A percentile compares a stretch with the other conserved stretches of the same genome.
phyloP scores from a whole-genome alignment of 805 yeast genomes.

The Hanseniaspora meyeri region DNA sequence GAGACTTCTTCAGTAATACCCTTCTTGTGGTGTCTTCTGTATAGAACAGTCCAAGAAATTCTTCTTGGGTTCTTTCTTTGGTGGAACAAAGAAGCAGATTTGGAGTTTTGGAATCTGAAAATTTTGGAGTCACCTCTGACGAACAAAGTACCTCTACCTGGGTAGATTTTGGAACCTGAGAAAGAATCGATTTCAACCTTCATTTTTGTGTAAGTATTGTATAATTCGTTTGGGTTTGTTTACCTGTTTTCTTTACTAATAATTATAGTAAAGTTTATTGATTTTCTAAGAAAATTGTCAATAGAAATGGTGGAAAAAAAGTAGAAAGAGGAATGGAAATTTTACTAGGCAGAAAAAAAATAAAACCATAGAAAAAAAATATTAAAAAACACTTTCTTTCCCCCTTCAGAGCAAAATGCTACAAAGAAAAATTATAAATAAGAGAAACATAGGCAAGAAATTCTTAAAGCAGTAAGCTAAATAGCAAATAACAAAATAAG shows the following conservation, averaged over 20 bases:
- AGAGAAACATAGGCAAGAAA: not conserved
- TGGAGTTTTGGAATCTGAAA: constrained; percentile 98
- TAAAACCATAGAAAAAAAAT: not conserved
- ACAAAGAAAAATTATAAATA: not conserved
- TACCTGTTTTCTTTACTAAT: constrained; percentile 18
- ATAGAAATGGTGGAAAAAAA: not conserved
- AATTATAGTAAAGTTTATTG: not conserved
- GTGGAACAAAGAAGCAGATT: constrained; percentile 93
- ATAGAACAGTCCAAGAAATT: constrained; percentile 98
- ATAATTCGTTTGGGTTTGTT: constrained; percentile 3
- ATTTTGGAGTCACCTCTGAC: constrained; percentile 99
- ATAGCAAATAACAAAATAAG: not conserved
- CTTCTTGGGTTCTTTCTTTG: constrained; percentile 99
- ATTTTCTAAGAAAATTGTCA: constrained; percentile 5
- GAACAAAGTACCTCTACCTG: constrained; percentile 99
- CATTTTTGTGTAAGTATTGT: constrained; percentile 37
- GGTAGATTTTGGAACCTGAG: constrained; percentile 99
- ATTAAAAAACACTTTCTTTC: not conserved
- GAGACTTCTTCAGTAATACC: constrained; percentile 97
- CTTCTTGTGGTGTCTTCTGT: constrained; percentile 99
- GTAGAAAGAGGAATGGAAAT: not conserved
- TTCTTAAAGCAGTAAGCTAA: not conserved
- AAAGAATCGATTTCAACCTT: constrained; percentile 99
- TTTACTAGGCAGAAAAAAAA: not conserved
- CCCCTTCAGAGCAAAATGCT: not conserved